phyloP scores from a whole-genome alignment of 2,329 filamentous ascomycete genomes.

The Sporothrix schenckii region DNA sequence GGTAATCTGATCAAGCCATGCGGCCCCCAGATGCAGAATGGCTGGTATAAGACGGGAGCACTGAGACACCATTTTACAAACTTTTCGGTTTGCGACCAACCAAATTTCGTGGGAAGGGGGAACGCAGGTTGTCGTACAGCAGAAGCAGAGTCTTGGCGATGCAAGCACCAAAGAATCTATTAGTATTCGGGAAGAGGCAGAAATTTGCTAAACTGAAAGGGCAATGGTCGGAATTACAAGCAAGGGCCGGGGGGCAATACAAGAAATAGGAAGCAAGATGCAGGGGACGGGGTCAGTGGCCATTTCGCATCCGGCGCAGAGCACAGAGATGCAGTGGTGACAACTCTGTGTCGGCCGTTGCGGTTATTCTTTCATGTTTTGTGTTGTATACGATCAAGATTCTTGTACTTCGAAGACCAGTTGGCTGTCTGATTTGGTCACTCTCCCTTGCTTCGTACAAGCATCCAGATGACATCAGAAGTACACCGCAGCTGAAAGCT shows the following conservation, averaged over 20 bases:
- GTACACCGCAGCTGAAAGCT: neutral
- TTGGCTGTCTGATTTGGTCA: neutral
- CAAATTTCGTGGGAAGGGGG: neutral
- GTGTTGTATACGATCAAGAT: neutral
- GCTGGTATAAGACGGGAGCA: slow-evolving; percentile 4
- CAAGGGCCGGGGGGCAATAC: too few relatives aligned
- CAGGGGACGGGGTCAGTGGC: neutral
- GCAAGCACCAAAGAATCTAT: neutral
- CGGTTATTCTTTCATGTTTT: neutral
- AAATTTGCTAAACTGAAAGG: too few relatives aligned
- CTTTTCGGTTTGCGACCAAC: neutral
- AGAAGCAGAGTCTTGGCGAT: neutral
- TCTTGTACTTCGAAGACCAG: neutral
- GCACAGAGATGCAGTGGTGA: slow-evolving; percentile 5
- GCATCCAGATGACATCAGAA: neutral
- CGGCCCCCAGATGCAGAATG: slow-evolving; percentile 15
- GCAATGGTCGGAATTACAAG: too few relatives aligned
- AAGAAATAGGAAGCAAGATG: slow-evolving; percentile 9
- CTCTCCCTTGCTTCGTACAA: slow-evolving; percentile 12
- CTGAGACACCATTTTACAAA: slow-evolving; percentile 14
- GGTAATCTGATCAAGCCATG: slow-evolving; percentile 16
- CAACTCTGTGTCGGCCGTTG: neutral
- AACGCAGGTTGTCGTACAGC: neutral
- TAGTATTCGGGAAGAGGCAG: too few relatives aligned
- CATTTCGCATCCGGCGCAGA: neutral